phyloP scores from a whole-genome alignment of 2,329 filamentous ascomycete genomes.

The Herpotrichia juniperi region DNA sequence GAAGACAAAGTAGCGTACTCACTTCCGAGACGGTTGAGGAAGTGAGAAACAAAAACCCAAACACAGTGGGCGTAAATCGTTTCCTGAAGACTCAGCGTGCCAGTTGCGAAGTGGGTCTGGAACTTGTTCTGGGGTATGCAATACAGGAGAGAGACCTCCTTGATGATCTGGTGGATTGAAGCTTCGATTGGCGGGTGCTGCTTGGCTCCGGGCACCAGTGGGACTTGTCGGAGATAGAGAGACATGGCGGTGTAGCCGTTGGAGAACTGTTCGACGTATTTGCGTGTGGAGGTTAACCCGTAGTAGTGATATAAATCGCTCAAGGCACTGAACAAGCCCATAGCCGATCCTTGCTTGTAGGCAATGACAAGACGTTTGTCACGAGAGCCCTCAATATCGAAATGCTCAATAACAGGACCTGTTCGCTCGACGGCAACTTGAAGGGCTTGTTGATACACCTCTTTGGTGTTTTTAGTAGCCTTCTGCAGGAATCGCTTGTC shows the following conservation, averaged over 20 bases:
- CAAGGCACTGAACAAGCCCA: slow-evolving; percentile 92
- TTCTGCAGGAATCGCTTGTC: slow-evolving; percentile 95
- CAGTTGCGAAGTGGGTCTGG: slow-evolving; percentile 84
- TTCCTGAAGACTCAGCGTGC: slow-evolving; percentile 89
- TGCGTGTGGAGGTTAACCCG: slow-evolving; percentile 91
- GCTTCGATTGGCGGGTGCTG: slow-evolving; percentile 83
- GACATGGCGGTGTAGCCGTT: slow-evolving; percentile 98
- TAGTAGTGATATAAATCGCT: slow-evolving; percentile 99
- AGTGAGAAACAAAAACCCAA: slow-evolving; percentile 97
- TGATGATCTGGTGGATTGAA: slow-evolving; percentile 98
- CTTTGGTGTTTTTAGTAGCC: slow-evolving; percentile 92
- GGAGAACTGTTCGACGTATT: slow-evolving; percentile 98
- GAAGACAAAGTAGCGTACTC: slow-evolving; percentile 89
- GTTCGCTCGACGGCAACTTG: slow-evolving; percentile 81
- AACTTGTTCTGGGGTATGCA: slow-evolving; percentile 98
- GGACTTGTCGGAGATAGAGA: slow-evolving; percentile 81
- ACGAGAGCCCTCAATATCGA: slow-evolving; percentile 86
- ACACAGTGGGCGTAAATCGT: slow-evolving; percentile 97
- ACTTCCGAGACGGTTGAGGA: slow-evolving; percentile 90
- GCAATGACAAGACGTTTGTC: slow-evolving; percentile 96
- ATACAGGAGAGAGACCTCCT: slow-evolving; percentile 96
- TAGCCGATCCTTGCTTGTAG: slow-evolving; percentile 89
- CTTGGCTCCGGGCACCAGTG: slow-evolving; percentile 46
- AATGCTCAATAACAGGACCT: slow-evolving; percentile 96
- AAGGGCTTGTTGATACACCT: slow-evolving; percentile 94